Evolutionary conservation across 2,329 filamentous ascomycete genomes (phyloP).

Genomic region (Rutstroemia sp.): DNA sequence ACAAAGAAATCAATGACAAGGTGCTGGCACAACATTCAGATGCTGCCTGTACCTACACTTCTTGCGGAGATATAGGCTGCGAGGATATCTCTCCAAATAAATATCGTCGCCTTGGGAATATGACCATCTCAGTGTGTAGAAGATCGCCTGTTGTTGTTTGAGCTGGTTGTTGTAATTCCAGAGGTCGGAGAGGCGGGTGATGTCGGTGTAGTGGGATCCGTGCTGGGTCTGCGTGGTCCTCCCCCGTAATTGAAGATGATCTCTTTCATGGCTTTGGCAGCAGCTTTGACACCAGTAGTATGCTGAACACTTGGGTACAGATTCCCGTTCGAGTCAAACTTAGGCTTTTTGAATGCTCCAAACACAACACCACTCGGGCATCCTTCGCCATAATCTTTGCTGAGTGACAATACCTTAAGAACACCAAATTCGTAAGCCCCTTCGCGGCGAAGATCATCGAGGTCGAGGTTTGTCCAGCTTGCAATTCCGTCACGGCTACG

Average conservation of each 20-base stretch:
- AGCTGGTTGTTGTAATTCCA: conserved; percentile 42
- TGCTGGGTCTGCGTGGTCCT: not conserved
- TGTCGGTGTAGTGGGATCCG: conserved; percentile 2
- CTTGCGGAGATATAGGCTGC: too few species aligned
- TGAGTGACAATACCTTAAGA: conserved; percentile 9
- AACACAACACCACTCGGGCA: conserved; percentile 16
- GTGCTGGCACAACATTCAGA: too few species aligned
- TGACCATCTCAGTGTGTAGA: not conserved
- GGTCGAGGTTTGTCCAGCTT: not conserved
- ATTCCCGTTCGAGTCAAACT: not conserved
- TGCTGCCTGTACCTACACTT: too few species aligned
- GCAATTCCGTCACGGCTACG: conserved; percentile 5
- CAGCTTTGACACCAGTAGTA: conserved; percentile 3
- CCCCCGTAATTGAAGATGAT: conserved; percentile 2
- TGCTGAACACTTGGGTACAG: not conserved
- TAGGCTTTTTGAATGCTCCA: conserved; percentile 14
- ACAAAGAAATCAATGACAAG: not conserved
- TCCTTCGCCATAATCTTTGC: not conserved
- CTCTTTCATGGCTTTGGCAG: conserved; percentile 4
- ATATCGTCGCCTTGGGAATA: too few species aligned
- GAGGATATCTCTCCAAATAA: too few species aligned
- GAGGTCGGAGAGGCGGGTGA: conserved; percentile 9
- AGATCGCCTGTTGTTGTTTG: not conserved
- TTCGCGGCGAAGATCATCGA: not conserved
- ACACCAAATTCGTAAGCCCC: conserved; percentile 10